Evolutionary conservation across 2,329 filamentous ascomycete genomes (phyloP).

Genomic region (Cercospora beticola): DNA sequence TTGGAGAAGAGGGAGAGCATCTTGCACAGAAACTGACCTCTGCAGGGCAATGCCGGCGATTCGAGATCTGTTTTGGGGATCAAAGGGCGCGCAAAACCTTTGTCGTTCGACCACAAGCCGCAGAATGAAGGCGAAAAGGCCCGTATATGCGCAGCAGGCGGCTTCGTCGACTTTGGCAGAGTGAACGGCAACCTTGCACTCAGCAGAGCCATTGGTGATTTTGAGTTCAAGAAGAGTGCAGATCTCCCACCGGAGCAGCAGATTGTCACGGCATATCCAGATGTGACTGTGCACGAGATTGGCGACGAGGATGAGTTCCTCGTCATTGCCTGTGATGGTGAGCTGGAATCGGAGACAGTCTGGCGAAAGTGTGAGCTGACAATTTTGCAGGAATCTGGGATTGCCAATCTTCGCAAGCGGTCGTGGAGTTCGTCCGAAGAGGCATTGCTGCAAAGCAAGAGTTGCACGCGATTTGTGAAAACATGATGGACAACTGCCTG

Average conservation of each 20-base stretch:
- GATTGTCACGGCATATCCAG: constrained; percentile 95
- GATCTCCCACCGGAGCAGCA: constrained; percentile 97
- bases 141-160: constrained; percentile 90
- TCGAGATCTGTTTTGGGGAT: constrained; percentile 93
- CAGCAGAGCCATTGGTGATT: constrained; percentile 96
- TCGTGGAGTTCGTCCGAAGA: constrained; percentile 93
- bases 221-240: constrained; percentile 99
- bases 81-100: constrained; percentile 93
- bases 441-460: constrained; percentile 97
- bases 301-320: constrained; percentile 93
- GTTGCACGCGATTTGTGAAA: constrained; percentile 92
- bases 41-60: constrained; percentile 91
- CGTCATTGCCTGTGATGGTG: constrained; percentile 89
- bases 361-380: constrained; percentile 18
- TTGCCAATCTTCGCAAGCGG: constrained; percentile 96
- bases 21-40: constrained; percentile 21
- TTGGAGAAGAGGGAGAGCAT: constrained; percentile 34
- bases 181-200: constrained; percentile 97
- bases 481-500: constrained; percentile 99
- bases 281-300: constrained; percentile 88
- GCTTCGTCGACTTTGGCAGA: constrained; percentile 96
- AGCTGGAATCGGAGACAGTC: constrained; percentile 34
- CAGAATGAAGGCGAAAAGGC: constrained; percentile 98
- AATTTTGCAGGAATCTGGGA: constrained; percentile 85
- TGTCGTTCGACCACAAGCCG: constrained; percentile 99